Evolutionary conservation across 352 stramenopile genomes (phyloP), one percentile per base, ranked within the genome.

Genomic region (Globisporangium polare): DNA sequence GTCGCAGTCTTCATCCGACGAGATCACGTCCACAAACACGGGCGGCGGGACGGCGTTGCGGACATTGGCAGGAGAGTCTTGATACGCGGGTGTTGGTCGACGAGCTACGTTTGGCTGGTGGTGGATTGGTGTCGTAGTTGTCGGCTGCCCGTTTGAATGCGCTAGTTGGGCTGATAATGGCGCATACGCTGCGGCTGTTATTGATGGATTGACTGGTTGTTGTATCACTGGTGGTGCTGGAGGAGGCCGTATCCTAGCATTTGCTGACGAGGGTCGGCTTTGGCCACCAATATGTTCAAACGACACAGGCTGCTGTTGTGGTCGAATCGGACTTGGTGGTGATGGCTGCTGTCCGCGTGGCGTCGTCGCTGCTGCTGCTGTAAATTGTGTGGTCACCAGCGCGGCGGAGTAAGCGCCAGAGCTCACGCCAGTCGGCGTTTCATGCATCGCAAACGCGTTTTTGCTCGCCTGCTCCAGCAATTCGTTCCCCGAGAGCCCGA

Each of bases 21-120:
- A 84, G 12, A 77, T 67, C 7, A 79, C 60, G 52, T 91, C 82
- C 17, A 91, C 72, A 58, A 88, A 89, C 24, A 86, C 77, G 3
- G 71, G 64, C 9, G 64, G 64, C 13, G 35, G 49, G 6, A 57
- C 33, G 55, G 49, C 20, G 27, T 27, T 41, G 22, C 63, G 60
- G 41, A 17, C 17, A 27, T 71, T 39, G 31, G 0, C 7, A 18
- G 31, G 29, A 55, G 29, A 17, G 37, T 8, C 50, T 33, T 3
- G 20, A 24, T 39, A 57, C 13, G 41, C 7, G 7, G 50, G 18
- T 43, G 29, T n/a, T 43, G 29, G 13, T 26, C 27, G 26, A n/a
- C 8, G 18, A 26, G 49, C 8, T 55, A 41, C 8, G 49, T 8
- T 55, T 26, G 49, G 18, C 33, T 55, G 49, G 26, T 53, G 46